Base-by-base conservation (phyloP, 2,329 filamentous ascomycete species). In the Talaromyces piceae region DNA sequence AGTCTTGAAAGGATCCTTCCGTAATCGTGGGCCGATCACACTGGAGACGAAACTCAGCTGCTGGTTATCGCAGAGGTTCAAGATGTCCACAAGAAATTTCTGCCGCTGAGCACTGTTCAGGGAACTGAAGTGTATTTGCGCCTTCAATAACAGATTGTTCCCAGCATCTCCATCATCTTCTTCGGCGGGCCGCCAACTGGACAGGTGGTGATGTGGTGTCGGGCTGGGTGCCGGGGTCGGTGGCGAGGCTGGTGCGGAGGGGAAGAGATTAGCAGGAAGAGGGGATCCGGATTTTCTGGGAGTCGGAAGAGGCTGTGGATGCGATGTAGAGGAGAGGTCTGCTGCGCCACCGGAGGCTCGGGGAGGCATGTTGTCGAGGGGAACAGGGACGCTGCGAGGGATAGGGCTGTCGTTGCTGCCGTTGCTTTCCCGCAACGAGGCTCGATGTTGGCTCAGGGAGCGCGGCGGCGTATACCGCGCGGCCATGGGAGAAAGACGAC, bases 31-130 rank as follows among this genome's bases (percentile, higher is more conserved):
- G 67, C 89, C 91, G 59, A 98, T 91, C 69, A 95, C 95, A 67
- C 94, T 89, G 60, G 94, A 89, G 18, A 98, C 91, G 66, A 96
- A 97, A 70, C 90, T 95, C 58, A 98, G 77, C 68, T 95, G 87
- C 63, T 94, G 90, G 61, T 88, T 96, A 60, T 94, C 94, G 73
- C 93, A 98, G 60, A 95, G 80, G 63, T 95, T 95, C 57, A 98
- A 75, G 52, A 98, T 76, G 65, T 95, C 91, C 47, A 88, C 88
- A 53, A 98, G 75, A 61, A 95, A 81, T 33, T 87, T 81, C 61
- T 90, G 87, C 52, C 88, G 82, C 69, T 91, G 87, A 1, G 83
- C 80, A 22, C 84, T 81, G 52, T 83, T 86, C 67, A 89, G 84
- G 50, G 84, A 82, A 61, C 84, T 83, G 64, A 97, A 97, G 62